Evolutionary conservation across 139 green algal genomes (phyloP).

Genomic region (Asterochloris erici): DNA sequence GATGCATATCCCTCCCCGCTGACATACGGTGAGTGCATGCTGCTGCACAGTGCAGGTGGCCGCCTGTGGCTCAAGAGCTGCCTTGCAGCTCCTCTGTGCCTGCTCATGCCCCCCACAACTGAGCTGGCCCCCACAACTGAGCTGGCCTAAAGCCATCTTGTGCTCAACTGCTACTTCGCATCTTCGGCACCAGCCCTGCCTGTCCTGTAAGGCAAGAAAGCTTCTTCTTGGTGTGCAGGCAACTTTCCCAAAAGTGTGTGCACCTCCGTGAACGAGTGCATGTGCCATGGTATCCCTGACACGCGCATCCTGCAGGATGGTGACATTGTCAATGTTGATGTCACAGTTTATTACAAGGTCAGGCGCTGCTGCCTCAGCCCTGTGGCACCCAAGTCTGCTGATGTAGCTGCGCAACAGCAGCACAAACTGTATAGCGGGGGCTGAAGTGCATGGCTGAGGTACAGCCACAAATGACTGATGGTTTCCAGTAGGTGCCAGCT

Average conservation of each 20-base stretch:
- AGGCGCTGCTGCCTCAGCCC: not conserved
- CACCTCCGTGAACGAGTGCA: slow-evolving; percentile 96
- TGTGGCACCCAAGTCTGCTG: not conserved
- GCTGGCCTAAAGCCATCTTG: not conserved
- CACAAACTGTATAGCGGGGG: not conserved
- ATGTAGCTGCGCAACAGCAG: not conserved
- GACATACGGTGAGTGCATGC: slow-evolving; percentile 64
- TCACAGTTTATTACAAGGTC: slow-evolving; percentile 92
- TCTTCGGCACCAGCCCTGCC: not conserved
- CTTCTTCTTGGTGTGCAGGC: slow-evolving; percentile 26
- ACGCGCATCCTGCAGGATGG: slow-evolving; percentile 64
- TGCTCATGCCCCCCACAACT: not conserved
- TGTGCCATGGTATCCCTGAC: slow-evolving; percentile 95
- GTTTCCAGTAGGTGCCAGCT: too few relatives aligned
- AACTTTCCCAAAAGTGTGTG: slow-evolving; percentile 97
- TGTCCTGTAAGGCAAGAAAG: not conserved
- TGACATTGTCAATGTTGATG: slow-evolving; percentile 97
- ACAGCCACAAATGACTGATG: too few relatives aligned
- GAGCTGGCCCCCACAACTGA: not conserved
- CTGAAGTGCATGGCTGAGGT: too few relatives aligned
- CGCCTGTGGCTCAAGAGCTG: too few relatives aligned
- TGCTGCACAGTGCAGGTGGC: too few relatives aligned
- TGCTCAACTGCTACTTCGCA: not conserved
- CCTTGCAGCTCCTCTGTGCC: too few relatives aligned
- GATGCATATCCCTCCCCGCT: slow-evolving; percentile 93